Base-by-base conservation (phyloP, 257 asterid species). In the Primulina eburnea region DNA sequence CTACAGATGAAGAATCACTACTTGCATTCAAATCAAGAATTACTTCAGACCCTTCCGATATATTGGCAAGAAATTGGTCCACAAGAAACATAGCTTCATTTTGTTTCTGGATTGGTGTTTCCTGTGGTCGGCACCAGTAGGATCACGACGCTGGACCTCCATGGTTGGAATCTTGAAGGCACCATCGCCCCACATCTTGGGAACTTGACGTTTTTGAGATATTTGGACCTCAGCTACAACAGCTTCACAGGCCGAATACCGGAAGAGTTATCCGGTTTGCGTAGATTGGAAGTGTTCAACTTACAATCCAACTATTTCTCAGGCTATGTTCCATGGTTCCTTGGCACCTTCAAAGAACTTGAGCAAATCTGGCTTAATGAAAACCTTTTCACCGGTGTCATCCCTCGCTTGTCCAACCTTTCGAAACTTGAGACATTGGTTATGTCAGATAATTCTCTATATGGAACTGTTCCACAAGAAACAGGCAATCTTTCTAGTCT, bases 131-230 rank as follows among this genome's bases (percentile, higher is more conserved):
- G 4, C 8, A 58, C 11, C 11, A n/a, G 6, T 0, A 58, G 33
- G 30, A 58, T 58, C 38, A 61, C 38, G 30, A 8, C 65, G 0
- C 38, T 61, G 32, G 32, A 61, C 38, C 38, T 61, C 38, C 32
- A 16, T 21, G 33, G n/a, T 7, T 29, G 17, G 17, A 61, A 29
- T 30, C 38, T 61, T 4, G 38, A 6, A 43, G 55, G 70, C 33
- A 43, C 59, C 58, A 65, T 65, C 43, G 32, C 60, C 0, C 70
- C 70, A 65, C 9, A 65, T 65, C 60, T 65, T 11, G 70, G 60
- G 1, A 65, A 65, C 35, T n/a, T 65, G 7, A 65, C 70, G 43
- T 65, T 65, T 18, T 60, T 65, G 3, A 47, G 9, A 37, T 38
- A 60, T 6, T 9, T 38, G 50, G 70, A 65, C 18, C 40, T 65